A percentile compares a stretch with the other conserved stretches of the same genome.
Conservation (phyloP, 2,329 filamentous ascomycete genomes). For the Sclerotinia sclerotiorum region DNA sequence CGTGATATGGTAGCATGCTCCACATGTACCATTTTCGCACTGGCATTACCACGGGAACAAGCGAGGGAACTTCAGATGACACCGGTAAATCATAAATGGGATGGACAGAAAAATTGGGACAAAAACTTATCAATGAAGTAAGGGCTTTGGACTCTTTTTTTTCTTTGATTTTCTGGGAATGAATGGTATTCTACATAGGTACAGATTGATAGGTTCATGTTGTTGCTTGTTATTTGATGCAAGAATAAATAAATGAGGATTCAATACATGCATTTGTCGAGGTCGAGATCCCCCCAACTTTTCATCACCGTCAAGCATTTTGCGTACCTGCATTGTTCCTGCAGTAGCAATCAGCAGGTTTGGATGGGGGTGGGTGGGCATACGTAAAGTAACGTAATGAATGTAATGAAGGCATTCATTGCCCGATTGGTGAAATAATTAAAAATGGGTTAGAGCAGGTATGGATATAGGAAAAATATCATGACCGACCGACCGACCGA, state of each 20-base stretch:
- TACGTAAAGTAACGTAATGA: slow-evolving; percentile 12
- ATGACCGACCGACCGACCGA: slow-evolving; percentile 7
- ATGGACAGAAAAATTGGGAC: slow-evolving; percentile 14
- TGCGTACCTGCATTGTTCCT: slow-evolving; percentile 39
- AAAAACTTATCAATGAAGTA: slow-evolving; percentile 12
- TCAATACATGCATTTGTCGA: slow-evolving; percentile 10
- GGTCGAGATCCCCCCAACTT: slow-evolving; percentile 21
- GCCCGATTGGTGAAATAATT: slow-evolving; percentile 25
- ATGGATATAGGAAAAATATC: background rate
- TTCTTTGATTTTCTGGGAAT: background rate
- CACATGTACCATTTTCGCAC: background rate
- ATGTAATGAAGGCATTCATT: slow-evolving; percentile 1
- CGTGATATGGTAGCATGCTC: slow-evolving; percentile 7
- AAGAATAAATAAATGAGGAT: slow-evolving; percentile 3
- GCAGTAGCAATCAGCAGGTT: slow-evolving; percentile 29
- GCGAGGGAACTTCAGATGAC: slow-evolving; percentile 18
- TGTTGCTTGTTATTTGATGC: slow-evolving; percentile 3
- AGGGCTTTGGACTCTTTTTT: background rate
- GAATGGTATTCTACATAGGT: background rate
- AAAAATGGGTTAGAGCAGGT: background rate
- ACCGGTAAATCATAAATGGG: slow-evolving; percentile 19
- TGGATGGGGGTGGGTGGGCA: background rate
- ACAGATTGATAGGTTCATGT: background rate
- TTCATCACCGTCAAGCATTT: slow-evolving; percentile 11
- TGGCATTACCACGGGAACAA: slow-evolving; percentile 18